phyloP scores from a whole-genome alignment of 805 yeast species.

The Saturnispora quitensis region DNA sequence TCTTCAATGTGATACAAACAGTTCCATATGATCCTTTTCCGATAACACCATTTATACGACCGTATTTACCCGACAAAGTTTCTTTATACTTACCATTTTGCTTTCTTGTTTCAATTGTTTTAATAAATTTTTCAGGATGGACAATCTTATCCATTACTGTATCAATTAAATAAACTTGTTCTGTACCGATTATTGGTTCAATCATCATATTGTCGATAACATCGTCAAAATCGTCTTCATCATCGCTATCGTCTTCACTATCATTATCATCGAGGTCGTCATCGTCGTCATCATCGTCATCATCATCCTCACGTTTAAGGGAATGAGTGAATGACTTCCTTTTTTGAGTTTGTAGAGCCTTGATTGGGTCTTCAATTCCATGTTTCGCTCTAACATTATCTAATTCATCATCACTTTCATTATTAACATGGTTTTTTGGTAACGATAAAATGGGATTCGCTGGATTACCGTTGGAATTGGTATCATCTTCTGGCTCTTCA shows the following conservation, averaged over 20 bases:
- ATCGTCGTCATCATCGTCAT: constrained; percentile 6
- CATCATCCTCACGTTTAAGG: background rate
- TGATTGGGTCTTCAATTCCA: constrained; percentile 5
- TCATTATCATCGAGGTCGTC: constrained; percentile 10
- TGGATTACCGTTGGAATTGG: constrained; percentile 2
- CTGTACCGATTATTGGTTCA: constrained; percentile 42
- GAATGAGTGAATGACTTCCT: constrained; percentile 2
- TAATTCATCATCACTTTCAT: constrained; percentile 9
- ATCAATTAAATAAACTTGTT: constrained; percentile 40
- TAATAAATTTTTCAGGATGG: constrained; percentile 29
- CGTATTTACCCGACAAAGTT: constrained; percentile 38
- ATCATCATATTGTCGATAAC: constrained; percentile 32
- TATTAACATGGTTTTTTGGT: constrained; percentile 4
- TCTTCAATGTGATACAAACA: constrained; percentile 35
- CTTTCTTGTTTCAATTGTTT: constrained; percentile 16
- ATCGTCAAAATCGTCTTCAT: constrained; percentile 29
- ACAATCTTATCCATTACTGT: constrained; percentile 39
- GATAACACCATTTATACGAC: constrained; percentile 40
- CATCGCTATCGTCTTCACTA: constrained; percentile 24
- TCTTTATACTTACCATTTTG: constrained; percentile 23
- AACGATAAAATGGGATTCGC: background rate
- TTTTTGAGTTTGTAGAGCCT: constrained; percentile 1
- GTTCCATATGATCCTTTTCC: constrained; percentile 43
- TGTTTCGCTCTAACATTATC: constrained; percentile 7
- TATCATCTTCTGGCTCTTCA: constrained; percentile 19